Evolutionary conservation across 2,329 filamentous ascomycete species (phyloP).

Genomic region (Juglanconis oblonga): DNA sequence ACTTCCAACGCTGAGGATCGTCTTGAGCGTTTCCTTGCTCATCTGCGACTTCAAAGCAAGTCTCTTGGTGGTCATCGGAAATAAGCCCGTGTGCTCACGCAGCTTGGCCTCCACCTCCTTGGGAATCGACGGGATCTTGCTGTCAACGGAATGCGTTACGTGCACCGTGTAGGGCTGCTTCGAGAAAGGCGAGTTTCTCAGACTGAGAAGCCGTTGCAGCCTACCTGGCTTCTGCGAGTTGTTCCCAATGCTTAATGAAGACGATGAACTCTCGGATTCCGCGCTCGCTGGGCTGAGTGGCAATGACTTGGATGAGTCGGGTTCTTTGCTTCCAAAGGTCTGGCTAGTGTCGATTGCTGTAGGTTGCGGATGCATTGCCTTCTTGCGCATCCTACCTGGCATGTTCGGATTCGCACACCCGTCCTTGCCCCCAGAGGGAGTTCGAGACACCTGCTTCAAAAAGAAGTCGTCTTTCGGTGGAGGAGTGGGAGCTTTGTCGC

Average conservation of each 20-base stretch:
- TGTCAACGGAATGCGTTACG: conserved; percentile 30
- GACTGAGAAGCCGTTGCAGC: conserved; percentile 38
- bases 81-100: conserved; percentile 31
- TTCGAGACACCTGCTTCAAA: not conserved
- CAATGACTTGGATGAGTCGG: conserved; percentile 23
- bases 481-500: conserved; percentile 28
- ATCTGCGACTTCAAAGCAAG: conserved; percentile 35
- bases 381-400: conserved; percentile 9
- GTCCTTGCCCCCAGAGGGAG: conserved; percentile 2
- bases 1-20: conserved; percentile 49
- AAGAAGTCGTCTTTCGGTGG: conserved; percentile 32
- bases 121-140: conserved; percentile 34
- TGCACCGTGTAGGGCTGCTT: conserved; percentile 30
- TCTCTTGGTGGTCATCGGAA: conserved; percentile 34
- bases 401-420: conserved; percentile 16
- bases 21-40: conserved; percentile 48
- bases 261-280: conserved; percentile 27
- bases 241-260: conserved; percentile 33
- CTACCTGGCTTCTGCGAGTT: conserved; percentile 34
- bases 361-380: conserved; percentile 20
- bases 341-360: conserved; percentile 21
- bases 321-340: conserved; percentile 15
- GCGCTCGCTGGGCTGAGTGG: conserved; percentile 27
- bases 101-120: conserved; percentile 33
- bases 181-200: conserved; percentile 28